phyloP scores from a whole-genome alignment of 805 yeast genomes.

The Candida quercuum region DNA sequence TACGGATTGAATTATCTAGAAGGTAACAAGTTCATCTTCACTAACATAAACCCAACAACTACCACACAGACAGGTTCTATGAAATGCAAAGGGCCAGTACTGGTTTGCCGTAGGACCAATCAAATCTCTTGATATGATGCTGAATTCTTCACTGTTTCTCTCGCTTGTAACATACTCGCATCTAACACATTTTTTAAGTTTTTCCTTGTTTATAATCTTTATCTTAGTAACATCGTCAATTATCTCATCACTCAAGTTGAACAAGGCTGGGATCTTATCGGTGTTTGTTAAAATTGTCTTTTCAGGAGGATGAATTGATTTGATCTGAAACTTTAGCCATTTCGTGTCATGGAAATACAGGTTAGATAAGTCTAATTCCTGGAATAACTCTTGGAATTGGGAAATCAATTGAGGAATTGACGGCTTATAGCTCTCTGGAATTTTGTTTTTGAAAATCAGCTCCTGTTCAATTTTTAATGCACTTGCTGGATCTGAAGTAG shows the following conservation, averaged over 20 bases:
- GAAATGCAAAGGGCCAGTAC: conserved; percentile 59
- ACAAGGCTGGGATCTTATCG: conserved; percentile 27
- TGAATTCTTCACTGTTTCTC: conserved; percentile 27
- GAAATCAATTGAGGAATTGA: conserved; percentile 25
- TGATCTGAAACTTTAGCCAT: conserved; percentile 49
- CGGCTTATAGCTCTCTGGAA: conserved; percentile 21
- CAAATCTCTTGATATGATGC: conserved; percentile 10
- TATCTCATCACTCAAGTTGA: conserved; percentile 25
- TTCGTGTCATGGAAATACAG: conserved; percentile 59
- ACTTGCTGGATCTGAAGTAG: conserved; percentile 14
- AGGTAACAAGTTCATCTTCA: conserved; percentile 3
- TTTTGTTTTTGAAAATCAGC: conserved; percentile 22
- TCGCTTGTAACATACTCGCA: conserved; percentile 45
- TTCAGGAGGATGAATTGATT: conserved; percentile 22
- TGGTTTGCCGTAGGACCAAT: conserved; percentile 26
- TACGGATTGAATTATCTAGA: too few relatives aligned
- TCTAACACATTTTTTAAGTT: conserved; percentile 42
- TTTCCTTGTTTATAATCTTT: conserved; percentile 18
- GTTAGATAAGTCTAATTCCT: conserved; percentile 28
- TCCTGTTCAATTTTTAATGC: conserved; percentile 20
- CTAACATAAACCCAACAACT: conserved; percentile 59
- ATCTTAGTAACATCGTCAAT: conserved; percentile 28
- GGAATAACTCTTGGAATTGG: conserved; percentile 27
- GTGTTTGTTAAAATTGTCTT: conserved; percentile 30
- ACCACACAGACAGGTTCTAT: conserved; percentile 74